Conservation (phyloP, 2,329 filamentous ascomycete genomes). For the Decorospora gaudefroyi region DNA sequence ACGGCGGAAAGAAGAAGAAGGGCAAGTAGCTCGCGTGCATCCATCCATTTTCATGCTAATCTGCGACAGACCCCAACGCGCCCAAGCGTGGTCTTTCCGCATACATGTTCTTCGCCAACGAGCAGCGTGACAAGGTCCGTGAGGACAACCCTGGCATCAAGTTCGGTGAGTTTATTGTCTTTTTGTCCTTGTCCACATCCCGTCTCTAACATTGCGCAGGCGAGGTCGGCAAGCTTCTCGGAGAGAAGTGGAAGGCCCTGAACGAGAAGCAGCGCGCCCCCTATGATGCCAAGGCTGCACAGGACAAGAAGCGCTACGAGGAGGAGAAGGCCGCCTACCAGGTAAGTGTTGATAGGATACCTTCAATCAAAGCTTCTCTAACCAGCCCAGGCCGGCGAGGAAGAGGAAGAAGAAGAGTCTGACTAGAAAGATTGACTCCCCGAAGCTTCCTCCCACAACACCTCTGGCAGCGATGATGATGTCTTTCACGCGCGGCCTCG, state of each 20-base stretch:
- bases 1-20: constrained; percentile 71
- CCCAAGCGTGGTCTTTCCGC: constrained; percentile 99
- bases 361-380: constrained; percentile 13
- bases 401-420: constrained; percentile 51
- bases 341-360: constrained; percentile 23
- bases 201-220: constrained; percentile 56
- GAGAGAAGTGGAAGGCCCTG: constrained; percentile 98
- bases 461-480: constrained; percentile 25
- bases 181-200: neutral
- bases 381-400: constrained; percentile 36
- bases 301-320: constrained; percentile 99
- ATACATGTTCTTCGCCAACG: constrained; percentile 99
- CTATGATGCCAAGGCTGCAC: constrained; percentile 94
- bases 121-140: constrained; percentile 96
- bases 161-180: constrained; percentile 68
- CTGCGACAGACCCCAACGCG: constrained; percentile 79
- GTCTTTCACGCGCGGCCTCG: constrained; percentile 33
- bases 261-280: constrained; percentile 89
- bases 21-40: constrained; percentile 52
- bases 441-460: constrained; percentile 16
- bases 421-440: constrained; percentile 36
- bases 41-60: constrained; percentile 14
- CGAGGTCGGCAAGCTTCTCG: constrained; percentile 96
- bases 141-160: constrained; percentile 98
- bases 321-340: constrained; percentile 86